Base-by-base conservation (phyloP, 1,284 basidiomycete genomes). In the Moniliella sp. region DNA sequence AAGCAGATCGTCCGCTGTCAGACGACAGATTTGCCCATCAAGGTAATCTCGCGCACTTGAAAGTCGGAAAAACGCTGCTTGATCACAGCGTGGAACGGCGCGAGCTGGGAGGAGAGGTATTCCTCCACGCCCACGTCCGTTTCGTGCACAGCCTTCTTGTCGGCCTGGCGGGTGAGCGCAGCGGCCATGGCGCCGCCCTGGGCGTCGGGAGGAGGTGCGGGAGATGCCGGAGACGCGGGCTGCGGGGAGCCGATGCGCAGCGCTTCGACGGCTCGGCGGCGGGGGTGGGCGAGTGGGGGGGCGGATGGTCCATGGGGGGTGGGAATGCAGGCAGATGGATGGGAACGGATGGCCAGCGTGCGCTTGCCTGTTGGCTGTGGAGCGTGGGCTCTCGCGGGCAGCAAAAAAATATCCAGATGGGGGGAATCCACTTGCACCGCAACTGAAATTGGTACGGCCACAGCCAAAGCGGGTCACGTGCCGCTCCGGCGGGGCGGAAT, bases 1-100 rank as follows among this genome's bases (percentile, higher is more conserved):
- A 1, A 49, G 51, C 2, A 35, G 35, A 3, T 52, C 32, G 8
- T 41, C 40, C 1, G 44, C 41, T 13, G 52, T 37, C 0, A 55
- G 35, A 1, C 40, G 45, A 5, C 44, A 43, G 2, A 52, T 41
- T 1, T 32, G 23, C 3, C 34, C 38, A 3, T 31, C 32, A 7
- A 17, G 34, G 8, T 46, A 15, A 55, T 42, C 28, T 55, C 51
- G 30, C 47, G 46, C 23, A 55, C 51, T 30, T 50, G 37, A 28
- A 55, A 55, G 27, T 55, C 51, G 30, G 49, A 28, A 52, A 55
- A 12, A 12, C 51, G 41, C 34, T 55, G 49, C 37, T 55, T 55
- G 44, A 55, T 52, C 42, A 55, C 50, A 14, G 44, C 51, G 4
- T 50, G 49, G 15, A 55, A 49, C 1, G 48, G 43, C 5, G 39